Evolutionary conservation across 495 filamentous ascomycete genomes (phyloP), one percentile per base, ranked within the genome.

Genomic region (Penicillium roqueforti): DNA sequence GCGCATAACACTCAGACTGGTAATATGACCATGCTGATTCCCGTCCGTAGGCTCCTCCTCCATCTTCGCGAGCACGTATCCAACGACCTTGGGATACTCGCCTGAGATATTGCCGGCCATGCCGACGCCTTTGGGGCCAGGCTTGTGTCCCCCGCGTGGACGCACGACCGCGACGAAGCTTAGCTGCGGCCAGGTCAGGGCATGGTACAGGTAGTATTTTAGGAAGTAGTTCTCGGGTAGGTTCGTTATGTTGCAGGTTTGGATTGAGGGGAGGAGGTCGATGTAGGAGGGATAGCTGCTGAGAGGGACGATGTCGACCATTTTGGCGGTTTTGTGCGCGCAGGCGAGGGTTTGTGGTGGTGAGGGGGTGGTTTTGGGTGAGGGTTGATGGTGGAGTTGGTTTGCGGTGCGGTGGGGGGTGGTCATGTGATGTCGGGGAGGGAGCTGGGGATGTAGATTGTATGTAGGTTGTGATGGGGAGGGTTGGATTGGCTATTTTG

Each of bases 151-250:
- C 76, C 79, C 71, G 84, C 79, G 80, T 11, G 91, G 87, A 14
- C 91, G 84, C 69, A 97, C 92, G 62, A 98, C 92, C 49, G 93
- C 93, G 28, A 98, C 93, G 72, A 90, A 97, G 62, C 87, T 92
- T 46, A 97, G 84, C 69, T 97, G 92, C 8, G 93, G 93, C 93
- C 93, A 98, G 47, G 90, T 93, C 49, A 97, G 83, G 6, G 93
- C 93, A 73, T 98, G 93, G 83, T 98, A 98, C 63, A 98, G 88
- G 81, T 98, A 98, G 81, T 98, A 98, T 82, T 98, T 98, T 74
- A 95, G 84, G 73, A 97, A 97, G 82, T 98, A 98, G 80, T 98
- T 98, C 75, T 98, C 93, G 61, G 93, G 93, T 26, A 98, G 81
- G 76, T 98, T 98, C 67, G 95, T 96, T 70, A 97, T 90, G 78